Percentiles rank a stretch among this genome's conserved stretches.
These are phyloP conservation scores for Sungouiozyma intestinalis DNA, from an alignment of 805 yeast species.

Conservation along the genomic window DNA sequence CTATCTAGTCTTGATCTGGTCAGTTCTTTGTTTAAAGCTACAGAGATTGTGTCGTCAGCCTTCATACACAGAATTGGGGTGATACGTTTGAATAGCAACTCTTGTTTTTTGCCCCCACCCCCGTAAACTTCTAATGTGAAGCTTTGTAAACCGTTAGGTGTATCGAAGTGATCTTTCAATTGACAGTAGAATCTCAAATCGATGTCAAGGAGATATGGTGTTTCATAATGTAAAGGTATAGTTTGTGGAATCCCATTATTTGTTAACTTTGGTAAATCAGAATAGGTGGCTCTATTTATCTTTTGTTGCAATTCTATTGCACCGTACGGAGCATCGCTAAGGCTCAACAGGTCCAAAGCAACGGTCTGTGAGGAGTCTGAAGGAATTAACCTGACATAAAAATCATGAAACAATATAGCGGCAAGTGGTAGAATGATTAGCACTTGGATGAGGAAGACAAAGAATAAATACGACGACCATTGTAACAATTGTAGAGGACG, in stretches of 20 bases:
- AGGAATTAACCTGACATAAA: constrained; percentile 19
- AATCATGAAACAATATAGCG: constrained; percentile 20
- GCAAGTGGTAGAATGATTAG: constrained; percentile 22
- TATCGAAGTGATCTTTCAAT: neutral
- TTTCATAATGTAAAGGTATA: constrained; percentile 15
- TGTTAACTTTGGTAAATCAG: constrained; percentile 9
- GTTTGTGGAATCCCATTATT: constrained; percentile 18
- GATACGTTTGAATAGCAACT: neutral
- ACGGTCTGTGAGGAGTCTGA: constrained; percentile 20
- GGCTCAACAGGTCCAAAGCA: constrained; percentile 8
- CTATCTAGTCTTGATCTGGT: constrained; percentile 1
- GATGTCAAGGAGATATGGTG: constrained; percentile 20
- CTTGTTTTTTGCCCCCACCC: neutral
- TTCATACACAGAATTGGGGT: constrained; percentile 4
- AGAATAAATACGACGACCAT: constrained; percentile 17
- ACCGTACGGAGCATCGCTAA: neutral
- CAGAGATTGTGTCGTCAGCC: neutral
- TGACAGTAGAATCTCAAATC: constrained; percentile 17
- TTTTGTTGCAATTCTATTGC: constrained; percentile 6
- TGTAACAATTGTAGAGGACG: constrained; percentile 23
- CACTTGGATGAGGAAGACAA: constrained; percentile 14
- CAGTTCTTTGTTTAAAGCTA: constrained; percentile 1
- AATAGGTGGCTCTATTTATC: constrained; percentile 8
- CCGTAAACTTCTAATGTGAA: neutral
- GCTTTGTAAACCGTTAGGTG: neutral